These are phyloP conservation scores for Bothriochloa decipiens DNA, from an alignment of 176 grass and related monocot species.

Conservation along the genomic window DNA sequence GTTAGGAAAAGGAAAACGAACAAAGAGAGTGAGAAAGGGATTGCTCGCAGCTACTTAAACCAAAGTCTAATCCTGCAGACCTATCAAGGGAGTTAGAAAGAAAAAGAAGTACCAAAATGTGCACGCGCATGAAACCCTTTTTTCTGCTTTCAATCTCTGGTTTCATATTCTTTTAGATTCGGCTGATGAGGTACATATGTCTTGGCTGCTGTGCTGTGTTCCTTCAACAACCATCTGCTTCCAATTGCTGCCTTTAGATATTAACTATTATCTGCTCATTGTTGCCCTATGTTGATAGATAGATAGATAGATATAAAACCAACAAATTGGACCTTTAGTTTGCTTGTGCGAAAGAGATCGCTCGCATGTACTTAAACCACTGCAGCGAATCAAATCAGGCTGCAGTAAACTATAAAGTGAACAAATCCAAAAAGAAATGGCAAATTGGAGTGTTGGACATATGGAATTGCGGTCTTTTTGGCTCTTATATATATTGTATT, in stretches of 20 bases:
- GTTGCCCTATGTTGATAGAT: too few relatives aligned
- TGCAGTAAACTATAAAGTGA: neutral
- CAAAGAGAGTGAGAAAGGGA: neutral
- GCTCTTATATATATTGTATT: neutral
- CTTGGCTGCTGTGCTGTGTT: neutral
- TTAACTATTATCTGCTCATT: neutral
- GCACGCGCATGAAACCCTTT: constrained; percentile 12
- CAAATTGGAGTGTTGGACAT: neutral
- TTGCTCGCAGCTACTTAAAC: neutral
- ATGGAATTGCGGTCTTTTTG: neutral
- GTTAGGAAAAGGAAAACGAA: neutral
- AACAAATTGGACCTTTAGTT: neutral
- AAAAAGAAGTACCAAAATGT: neutral
- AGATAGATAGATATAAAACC: neutral
- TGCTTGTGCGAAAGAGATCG: constrained; percentile 8
- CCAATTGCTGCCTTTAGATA: neutral
- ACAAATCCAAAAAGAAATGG: neutral
- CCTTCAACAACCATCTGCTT: constrained; percentile 2
- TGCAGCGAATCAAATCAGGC: neutral
- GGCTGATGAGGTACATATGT: neutral
- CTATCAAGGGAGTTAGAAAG: neutral
- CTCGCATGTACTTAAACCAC: constrained; percentile 8
- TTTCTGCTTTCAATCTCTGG: neutral
- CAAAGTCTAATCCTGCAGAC: neutral
- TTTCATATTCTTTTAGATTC: neutral